Evolutionary conservation across 2,329 filamentous ascomycete species (phyloP), one percentile per base, ranked within the genome.

Genomic region (Neoscytalidium dimidiatum): DNA sequence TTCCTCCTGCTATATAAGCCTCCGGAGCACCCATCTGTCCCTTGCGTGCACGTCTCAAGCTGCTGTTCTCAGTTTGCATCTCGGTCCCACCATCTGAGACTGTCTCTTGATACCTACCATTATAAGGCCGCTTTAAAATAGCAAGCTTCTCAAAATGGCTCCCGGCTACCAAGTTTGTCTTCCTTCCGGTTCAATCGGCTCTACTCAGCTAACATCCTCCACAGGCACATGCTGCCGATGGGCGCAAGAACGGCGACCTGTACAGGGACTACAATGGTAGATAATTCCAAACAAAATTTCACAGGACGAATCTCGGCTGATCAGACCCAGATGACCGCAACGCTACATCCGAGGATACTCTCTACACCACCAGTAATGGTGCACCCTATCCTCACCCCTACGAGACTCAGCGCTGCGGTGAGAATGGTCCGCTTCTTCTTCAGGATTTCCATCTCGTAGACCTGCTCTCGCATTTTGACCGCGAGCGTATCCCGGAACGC

Each of bases 301-400:
- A 7, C 35, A 21, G 23, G 33, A 57, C 53, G 19, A 56, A 38
- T 41, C 19, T 46, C 26, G n/a, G 28, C 56, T 60, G 41, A 60
- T 41, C 3, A 23, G 26, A 6, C 5, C n/a, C 28, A 60, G 80
- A 80, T 35, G 81, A 83, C 69, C 77, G 80, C 57, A 77, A 80
- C 48, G 73, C 80, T 13, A 72, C 74, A 8, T 75, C 79, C 3
- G 71, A 82, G 65, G 77, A 83, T 57, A 78, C 79, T 14, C 66
- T 84, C 14, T 89, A 89, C 74, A 79, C 83, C 31, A 84, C 85
- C 48, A 83, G 81, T 75, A 88, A 86, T 73, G 84, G 84, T 64
- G 81, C 79, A 0, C 85, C 86, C 1, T 80, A 85, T 68, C 79
- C 85, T 8, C 85, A 88, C 68, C 84, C 85, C 1, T 87, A 88